Evolutionary conservation across 257 asterid species (phyloP), one percentile per base, ranked within the genome.

Genomic region (Gardenia jasminoides): DNA sequence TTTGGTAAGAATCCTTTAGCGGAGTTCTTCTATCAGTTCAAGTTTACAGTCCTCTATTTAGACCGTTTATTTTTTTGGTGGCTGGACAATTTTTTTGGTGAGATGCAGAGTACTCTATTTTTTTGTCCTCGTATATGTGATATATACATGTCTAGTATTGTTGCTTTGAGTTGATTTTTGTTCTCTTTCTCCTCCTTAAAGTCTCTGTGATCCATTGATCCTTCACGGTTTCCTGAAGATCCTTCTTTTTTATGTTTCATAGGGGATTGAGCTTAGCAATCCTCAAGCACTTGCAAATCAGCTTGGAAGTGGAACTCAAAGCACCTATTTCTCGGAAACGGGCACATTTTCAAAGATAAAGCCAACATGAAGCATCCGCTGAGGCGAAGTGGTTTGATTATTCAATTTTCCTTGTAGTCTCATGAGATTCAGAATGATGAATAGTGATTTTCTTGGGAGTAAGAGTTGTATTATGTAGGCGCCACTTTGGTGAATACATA

Each of bases 211-310:
- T n/a, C 54, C 3, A 64, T 1, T 5, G 20, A 26, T 20, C 52
- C 47, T 62, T 61, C 59, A 24, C 28, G 0, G 6, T 26, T 43
- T n/a, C 16, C 1, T 61, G 43, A 41, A 17, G 59, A 22, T 24
- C 13, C 7, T 41, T 11, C 58, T 36, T 72, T 72, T 28, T 69
- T 28, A 46, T 33, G 10, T 76, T 85, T 65, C 54, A 31, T 96
- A 93, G 99, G 99, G 98, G 1, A 93, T 93, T 28, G 98, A 95
- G 91, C 97, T 95, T 48, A 90, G 97, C 43, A 95, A 95, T 80
- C 99, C 99, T 79, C 97, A 91, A 81, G 98, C 97, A 17, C 77
- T 69, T 78, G 85, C 86, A 19, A 89, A 88, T 82, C 98, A 88
- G 82, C 87, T 93, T 31, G 98, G 97, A 39, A 85, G 97, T 79